Conservation (phyloP, 257 asterid species). For the Solanum pinnatisectum region DNA sequence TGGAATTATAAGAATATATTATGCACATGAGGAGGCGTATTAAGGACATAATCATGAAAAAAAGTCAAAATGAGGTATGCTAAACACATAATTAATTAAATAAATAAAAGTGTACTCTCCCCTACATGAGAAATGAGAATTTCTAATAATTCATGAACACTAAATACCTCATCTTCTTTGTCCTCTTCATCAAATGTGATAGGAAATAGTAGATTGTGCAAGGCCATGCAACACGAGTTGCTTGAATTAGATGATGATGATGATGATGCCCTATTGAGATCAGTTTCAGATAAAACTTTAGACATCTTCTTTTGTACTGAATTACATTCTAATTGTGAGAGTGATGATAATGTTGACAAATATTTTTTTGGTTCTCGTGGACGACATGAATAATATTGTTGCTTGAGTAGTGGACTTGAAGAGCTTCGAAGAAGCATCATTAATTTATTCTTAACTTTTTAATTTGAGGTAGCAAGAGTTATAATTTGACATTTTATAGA, state of each 20-base stretch:
- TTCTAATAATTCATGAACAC: not conserved
- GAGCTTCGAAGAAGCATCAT: slow-evolving; percentile 35
- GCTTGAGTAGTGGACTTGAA: slow-evolving; percentile 22
- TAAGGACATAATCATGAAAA: not conserved
- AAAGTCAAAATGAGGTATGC: not conserved
- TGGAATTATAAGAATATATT: not conserved
- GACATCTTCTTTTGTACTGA: not conserved
- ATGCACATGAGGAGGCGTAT: not conserved
- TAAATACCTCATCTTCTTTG: not conserved
- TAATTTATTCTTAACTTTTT: not conserved
- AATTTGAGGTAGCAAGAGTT: not conserved
- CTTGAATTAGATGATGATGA: not conserved
- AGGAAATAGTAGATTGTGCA: slow-evolving; percentile 6
- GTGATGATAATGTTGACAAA: not conserved
- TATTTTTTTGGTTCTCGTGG: slow-evolving; percentile 8
- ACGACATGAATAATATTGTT: not conserved
- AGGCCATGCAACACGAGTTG: slow-evolving; percentile 7
- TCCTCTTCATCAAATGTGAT: not conserved
- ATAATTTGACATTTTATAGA: not conserved
- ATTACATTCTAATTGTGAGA: not conserved
- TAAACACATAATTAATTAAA: not conserved
- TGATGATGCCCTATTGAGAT: not conserved
- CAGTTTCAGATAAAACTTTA: slow-evolving; percentile 1
- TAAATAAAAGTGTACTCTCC: not conserved
- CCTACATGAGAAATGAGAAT: not conserved